Percentiles rank a stretch among this genome's conserved stretches.
Conservation (phyloP, 2,329 filamentous ascomycete species). For the Sodiomyces alkalinus region DNA sequence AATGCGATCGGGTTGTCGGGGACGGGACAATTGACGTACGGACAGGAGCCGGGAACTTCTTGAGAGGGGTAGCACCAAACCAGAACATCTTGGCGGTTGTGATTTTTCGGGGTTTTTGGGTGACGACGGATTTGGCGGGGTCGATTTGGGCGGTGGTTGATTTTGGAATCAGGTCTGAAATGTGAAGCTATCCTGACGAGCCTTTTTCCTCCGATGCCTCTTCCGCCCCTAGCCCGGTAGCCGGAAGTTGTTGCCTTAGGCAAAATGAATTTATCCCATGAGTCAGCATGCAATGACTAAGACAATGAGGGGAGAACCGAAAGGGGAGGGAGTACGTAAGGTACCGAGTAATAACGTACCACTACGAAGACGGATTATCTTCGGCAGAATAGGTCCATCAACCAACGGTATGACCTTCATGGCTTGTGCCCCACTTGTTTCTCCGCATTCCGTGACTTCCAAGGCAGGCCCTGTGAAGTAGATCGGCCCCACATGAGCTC, state of each 20-base stretch:
- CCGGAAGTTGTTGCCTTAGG: constrained; percentile 17
- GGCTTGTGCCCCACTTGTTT: too few relatives aligned
- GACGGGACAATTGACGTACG: constrained; percentile 43
- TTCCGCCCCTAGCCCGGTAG: constrained; percentile 18
- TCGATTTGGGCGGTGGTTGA: constrained; percentile 16
- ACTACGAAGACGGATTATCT: too few relatives aligned
- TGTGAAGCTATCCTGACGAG: constrained; percentile 21
- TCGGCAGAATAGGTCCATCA: too few relatives aligned
- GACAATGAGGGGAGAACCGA: too few relatives aligned
- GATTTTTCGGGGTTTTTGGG: constrained; percentile 19
- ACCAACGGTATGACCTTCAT: too few relatives aligned
- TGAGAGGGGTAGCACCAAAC: constrained; percentile 49
- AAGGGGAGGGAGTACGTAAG: too few relatives aligned
- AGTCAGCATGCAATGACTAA: too few relatives aligned
- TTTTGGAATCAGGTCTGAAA: constrained; percentile 14
- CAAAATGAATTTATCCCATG: too few relatives aligned
- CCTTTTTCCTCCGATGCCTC: constrained; percentile 20
- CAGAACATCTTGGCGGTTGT: constrained; percentile 52
- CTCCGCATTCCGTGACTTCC: too few relatives aligned
- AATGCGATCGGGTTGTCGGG: constrained; percentile 1
- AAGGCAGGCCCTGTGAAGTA: too few relatives aligned
- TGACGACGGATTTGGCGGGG: constrained; percentile 17
- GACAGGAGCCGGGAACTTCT: constrained; percentile 70
- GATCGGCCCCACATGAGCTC: too few relatives aligned
- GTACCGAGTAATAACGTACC: too few relatives aligned